phyloP scores from a whole-genome alignment of 441 rosid genomes.

The Mallotus repandus region DNA sequence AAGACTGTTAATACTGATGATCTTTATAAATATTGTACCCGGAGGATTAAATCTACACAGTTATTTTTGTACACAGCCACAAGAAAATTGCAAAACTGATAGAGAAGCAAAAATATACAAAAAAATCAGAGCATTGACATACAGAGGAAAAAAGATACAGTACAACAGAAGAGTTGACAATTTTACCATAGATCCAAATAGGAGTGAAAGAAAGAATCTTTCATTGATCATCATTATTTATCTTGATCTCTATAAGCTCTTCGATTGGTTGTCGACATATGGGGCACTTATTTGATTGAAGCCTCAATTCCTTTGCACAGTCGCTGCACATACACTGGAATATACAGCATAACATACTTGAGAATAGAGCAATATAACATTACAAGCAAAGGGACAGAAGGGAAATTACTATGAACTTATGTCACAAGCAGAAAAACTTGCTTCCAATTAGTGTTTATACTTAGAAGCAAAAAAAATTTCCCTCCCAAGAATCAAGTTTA shows the following conservation, averaged over 20 bases:
- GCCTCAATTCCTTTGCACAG: constrained; percentile 77
- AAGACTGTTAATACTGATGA: neutral
- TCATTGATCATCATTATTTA: constrained; percentile 43
- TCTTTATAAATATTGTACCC: constrained; percentile 5
- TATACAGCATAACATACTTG: constrained; percentile 8
- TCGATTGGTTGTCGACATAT: constrained; percentile 86
- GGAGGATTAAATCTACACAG: constrained; percentile 15
- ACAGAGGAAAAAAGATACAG: constrained; percentile 13
- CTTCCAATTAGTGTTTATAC: neutral
- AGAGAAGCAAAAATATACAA: constrained; percentile 30
- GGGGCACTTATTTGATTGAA: constrained; percentile 79
- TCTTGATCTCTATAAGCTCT: constrained; percentile 77
- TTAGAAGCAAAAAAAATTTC: constrained; percentile 2
- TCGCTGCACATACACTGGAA: constrained; percentile 89
- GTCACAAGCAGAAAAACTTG: neutral
- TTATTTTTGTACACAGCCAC: constrained; percentile 20
- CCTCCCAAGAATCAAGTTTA: neutral
- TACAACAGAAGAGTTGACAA: constrained; percentile 19
- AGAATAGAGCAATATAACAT: neutral
- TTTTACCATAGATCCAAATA: constrained; percentile 31
- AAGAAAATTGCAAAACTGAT: constrained; percentile 10
- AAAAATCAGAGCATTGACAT: constrained; percentile 18
- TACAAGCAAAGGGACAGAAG: neutral
- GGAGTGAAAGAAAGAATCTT: constrained; percentile 22
- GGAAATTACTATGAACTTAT: neutral